These are phyloP conservation scores for Pleurotus sapidus DNA, from an alignment of 768 basidiomycete genomes.

Conservation along the genomic window DNA sequence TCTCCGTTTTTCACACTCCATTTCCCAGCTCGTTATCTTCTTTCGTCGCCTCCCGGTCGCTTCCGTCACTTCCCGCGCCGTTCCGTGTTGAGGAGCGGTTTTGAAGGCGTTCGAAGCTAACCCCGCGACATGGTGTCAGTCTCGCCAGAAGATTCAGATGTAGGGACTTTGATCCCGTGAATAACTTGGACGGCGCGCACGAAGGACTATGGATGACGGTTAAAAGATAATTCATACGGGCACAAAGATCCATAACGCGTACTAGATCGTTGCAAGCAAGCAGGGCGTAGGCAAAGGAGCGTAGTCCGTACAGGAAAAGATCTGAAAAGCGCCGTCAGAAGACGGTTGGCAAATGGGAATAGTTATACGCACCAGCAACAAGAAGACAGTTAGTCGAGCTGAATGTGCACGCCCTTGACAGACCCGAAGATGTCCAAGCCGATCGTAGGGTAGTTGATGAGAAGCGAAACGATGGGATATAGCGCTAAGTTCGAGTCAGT, in stretches of 20 bases:
- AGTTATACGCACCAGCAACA: constrained; percentile 11
- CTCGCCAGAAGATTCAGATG: neutral
- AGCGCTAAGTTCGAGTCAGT: constrained; percentile 9
- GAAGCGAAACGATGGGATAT: constrained; percentile 20
- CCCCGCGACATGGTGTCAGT: neutral
- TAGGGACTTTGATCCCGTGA: neutral
- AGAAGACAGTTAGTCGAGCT: constrained; percentile 15
- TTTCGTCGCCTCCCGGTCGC: no score
- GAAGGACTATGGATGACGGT: constrained; percentile 9
- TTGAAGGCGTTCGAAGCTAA: no score
- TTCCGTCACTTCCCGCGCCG: no score
- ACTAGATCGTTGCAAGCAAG: constrained; percentile 16
- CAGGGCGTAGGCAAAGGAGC: constrained; percentile 14
- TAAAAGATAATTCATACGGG: neutral
- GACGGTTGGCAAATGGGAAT: no score
- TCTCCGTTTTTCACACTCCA: no score
- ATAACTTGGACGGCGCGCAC: constrained; percentile 9
- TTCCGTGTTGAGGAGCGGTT: no score
- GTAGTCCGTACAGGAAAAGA: constrained; percentile 14
- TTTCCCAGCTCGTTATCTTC: no score
- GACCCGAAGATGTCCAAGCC: constrained; percentile 18
- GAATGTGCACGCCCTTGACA: constrained; percentile 11
- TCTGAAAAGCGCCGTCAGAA: constrained; percentile 4
- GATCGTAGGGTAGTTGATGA: constrained; percentile 17
- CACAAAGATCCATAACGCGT: neutral